phyloP scores from a whole-genome alignment of 2,329 filamentous ascomycete genomes.

The Aspergillus jensenii region DNA sequence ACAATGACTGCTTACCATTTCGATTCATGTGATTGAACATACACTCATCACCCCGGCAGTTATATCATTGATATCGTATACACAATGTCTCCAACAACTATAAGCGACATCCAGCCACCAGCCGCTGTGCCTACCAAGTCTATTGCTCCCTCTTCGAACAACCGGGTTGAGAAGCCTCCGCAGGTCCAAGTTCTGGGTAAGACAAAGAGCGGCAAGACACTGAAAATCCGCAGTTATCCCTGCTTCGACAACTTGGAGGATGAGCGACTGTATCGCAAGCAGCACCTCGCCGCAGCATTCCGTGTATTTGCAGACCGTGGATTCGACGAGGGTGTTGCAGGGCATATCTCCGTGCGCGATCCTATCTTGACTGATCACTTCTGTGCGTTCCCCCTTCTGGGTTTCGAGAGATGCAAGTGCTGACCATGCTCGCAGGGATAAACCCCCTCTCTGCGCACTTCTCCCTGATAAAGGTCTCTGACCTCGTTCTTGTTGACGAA shows the following conservation, averaged over 20 bases:
- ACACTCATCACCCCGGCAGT: too few species aligned
- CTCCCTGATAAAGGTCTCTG: constrained; percentile 42
- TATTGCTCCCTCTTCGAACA: background rate
- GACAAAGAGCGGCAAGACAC: constrained; percentile 9
- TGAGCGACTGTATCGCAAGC: constrained; percentile 43
- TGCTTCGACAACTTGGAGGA: constrained; percentile 31
- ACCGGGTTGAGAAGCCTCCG: background rate
- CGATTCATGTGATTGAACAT: too few species aligned
- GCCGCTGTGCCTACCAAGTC: background rate
- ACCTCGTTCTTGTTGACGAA: constrained; percentile 47
- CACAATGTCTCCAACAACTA: constrained; percentile 3
- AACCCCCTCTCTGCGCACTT: constrained; percentile 39
- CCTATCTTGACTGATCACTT: constrained; percentile 32
- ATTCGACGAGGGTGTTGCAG: constrained; percentile 26
- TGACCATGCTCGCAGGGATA: constrained; percentile 17
- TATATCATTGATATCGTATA: too few species aligned
- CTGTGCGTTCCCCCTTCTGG: constrained; percentile 25
- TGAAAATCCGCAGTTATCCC: constrained; percentile 11
- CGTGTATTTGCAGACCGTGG: constrained; percentile 19
- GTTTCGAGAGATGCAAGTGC: background rate
- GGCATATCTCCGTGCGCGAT: constrained; percentile 48
- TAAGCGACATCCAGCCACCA: background rate
- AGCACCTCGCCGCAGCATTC: constrained; percentile 48
- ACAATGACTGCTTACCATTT: too few species aligned
- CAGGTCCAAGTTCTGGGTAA: constrained; percentile 13